Evolutionary conservation across 2,329 filamentous ascomycete species (phyloP), one percentile per base, ranked within the genome.

Genomic region (Penicillium fuscoglaucum): DNA sequence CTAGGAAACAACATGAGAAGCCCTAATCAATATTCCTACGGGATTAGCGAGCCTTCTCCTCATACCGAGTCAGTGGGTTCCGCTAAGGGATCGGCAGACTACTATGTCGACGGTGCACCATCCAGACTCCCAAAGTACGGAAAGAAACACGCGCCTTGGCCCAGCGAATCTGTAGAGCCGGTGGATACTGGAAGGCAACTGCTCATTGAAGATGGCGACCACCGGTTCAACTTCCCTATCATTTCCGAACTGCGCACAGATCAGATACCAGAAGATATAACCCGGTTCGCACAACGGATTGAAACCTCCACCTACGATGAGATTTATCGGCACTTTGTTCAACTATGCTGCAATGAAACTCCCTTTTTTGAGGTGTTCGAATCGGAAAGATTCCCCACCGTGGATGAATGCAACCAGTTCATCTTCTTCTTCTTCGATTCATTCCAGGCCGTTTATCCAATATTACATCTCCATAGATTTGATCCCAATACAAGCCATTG

Each of bases 371-470:
- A 62, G 6, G 58, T 63, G n/a, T 77, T 75, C 46, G 70, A 73
- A 31, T 65, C 69, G 0, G 61, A 65, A 4, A 55, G 51, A 31
- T 76, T 77, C 24, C 75, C 72, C 3, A 55, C 52, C 9, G 55
- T 58, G 17, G 58, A 68, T 21, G 46, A 61, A 10, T 57, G 76
- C 52, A 72, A 66, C 24, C 55, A 52, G 21, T 77, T 74, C 43
- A 60, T 79, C 45, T 45, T 57, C n/a, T 66, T 68, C 24, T 80
- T 75, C 61, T 73, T 77, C 26, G 66, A 71, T 40, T 69, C 72
- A 44, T 79, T 78, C 33, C 74, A 78, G 43, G 62, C 71, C 3
- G 70, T 73, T 48, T 75, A 78, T 49, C 78, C 78, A 7, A 72
- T 79, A 29, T 59, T 78, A 35, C 77, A 79, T 60, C 61, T 65